These are phyloP conservation scores for Russula compacta DNA, from an alignment of 768 basidiomycete genomes.

Conservation along the genomic window DNA sequence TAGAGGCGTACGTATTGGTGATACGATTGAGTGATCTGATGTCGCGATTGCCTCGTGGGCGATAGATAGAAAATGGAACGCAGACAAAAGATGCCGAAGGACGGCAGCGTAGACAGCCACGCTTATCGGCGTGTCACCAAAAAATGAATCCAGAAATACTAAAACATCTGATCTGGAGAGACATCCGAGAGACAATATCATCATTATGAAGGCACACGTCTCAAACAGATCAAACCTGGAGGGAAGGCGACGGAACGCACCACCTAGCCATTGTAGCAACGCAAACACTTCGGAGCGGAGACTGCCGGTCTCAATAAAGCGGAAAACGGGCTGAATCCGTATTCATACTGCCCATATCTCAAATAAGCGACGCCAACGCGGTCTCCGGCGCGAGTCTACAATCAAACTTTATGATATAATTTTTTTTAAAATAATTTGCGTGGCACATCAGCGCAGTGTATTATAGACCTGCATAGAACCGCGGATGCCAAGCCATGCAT, in stretches of 20 bases:
- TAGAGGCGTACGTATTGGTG: neutral
- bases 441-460: slow-evolving; percentile 14
- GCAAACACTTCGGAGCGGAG: slow-evolving; percentile 5
- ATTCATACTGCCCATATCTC: neutral
- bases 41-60: slow-evolving; percentile 13
- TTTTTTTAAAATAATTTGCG: slow-evolving; percentile 1
- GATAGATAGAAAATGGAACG: slow-evolving; percentile 18
- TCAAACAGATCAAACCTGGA: neutral
- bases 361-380: neutral
- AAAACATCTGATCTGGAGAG: slow-evolving; percentile 4
- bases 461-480: neutral
- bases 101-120: neutral
- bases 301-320: neutral
- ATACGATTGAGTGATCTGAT: slow-evolving; percentile 6
- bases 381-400: neutral
- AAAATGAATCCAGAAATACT: slow-evolving; percentile 5
- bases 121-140: neutral
- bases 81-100: neutral
- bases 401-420: slow-evolving; percentile 7
- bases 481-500: slow-evolving; percentile 7
- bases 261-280: neutral
- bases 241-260: neutral
- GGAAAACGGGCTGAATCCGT: too few relatives aligned
- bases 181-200: neutral
- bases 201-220: slow-evolving; percentile 1